phyloP scores from a whole-genome alignment of 257 asterid genomes.

The Scutellaria minor region DNA sequence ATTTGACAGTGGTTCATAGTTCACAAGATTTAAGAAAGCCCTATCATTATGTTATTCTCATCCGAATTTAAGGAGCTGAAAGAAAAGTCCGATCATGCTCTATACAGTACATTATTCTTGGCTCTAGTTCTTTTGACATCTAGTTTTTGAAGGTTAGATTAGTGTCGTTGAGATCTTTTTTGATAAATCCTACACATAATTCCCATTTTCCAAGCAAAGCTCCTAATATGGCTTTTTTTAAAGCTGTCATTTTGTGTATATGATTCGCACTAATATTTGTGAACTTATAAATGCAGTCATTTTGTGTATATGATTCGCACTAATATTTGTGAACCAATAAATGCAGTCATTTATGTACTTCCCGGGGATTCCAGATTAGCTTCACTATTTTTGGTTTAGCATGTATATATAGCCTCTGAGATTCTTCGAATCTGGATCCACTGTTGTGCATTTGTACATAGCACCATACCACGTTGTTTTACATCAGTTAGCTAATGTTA shows the following conservation, averaged over 20 bases:
- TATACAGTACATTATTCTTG: too few relatives aligned
- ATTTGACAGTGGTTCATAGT: neutral
- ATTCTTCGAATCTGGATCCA: too few relatives aligned
- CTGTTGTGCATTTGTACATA: too few relatives aligned
- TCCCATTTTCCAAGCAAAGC: neutral
- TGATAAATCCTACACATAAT: neutral
- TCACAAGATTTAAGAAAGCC: neutral
- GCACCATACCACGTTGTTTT: too few relatives aligned
- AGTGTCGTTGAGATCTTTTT: neutral
- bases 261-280: neutral
- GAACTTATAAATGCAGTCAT: neutral
- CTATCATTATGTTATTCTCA: too few relatives aligned
- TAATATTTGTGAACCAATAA: slow-evolving; percentile 6
- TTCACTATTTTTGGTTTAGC: slow-evolving; percentile 10
- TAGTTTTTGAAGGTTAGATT: too few relatives aligned
- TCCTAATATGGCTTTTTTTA: neutral
- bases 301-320: neutral
- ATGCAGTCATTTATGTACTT: neutral
- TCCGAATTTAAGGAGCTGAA: too few relatives aligned
- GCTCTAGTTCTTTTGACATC: too few relatives aligned
- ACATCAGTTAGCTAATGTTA: too few relatives aligned
- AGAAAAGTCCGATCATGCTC: too few relatives aligned
- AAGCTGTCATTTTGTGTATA: slow-evolving; percentile 6
- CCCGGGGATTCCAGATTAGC: slow-evolving; percentile 6
- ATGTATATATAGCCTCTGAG: neutral